phyloP scores from a whole-genome alignment of 768 basidiomycete genomes.

The Lentinula edodes region DNA sequence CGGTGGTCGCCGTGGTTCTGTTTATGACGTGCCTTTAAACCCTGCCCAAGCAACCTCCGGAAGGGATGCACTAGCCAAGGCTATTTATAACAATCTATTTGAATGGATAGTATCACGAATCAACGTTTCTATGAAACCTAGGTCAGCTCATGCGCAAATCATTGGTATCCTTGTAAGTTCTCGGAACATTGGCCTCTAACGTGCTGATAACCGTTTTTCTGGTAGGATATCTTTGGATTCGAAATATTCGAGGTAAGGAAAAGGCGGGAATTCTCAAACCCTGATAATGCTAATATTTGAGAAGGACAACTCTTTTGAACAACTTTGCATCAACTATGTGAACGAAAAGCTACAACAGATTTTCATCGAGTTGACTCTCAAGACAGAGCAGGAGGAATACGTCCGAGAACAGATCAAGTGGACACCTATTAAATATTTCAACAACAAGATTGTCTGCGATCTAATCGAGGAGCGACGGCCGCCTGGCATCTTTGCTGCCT shows the following conservation, averaged over 20 bases:
- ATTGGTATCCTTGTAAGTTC: slow-evolving; percentile 83
- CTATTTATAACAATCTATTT: slow-evolving; percentile 96
- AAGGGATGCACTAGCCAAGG: slow-evolving; percentile 89
- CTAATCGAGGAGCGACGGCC: slow-evolving; percentile 95
- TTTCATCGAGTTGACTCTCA: slow-evolving; percentile 97
- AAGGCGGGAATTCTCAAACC: not conserved
- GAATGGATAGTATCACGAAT: slow-evolving; percentile 98
- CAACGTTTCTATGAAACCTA: slow-evolving; percentile 94
- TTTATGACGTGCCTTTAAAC: slow-evolving; percentile 97
- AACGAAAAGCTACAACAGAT: slow-evolving; percentile 99
- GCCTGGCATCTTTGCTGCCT: slow-evolving; percentile 94
- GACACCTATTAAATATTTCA: slow-evolving; percentile 99
- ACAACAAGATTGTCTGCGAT: slow-evolving; percentile 97
- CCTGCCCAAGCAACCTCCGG: slow-evolving; percentile 86
- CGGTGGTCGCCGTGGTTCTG: slow-evolving; percentile 87
- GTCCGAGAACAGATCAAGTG: slow-evolving; percentile 98
- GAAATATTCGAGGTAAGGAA: slow-evolving; percentile 86
- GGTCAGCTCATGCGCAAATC: slow-evolving; percentile 64
- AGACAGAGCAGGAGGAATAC: slow-evolving; percentile 99
- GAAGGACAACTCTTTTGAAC: slow-evolving; percentile 92
- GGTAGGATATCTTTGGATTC: slow-evolving; percentile 95
- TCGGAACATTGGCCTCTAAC: not conserved
- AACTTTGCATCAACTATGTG: slow-evolving; percentile 99
- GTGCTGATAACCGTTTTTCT: not conserved
- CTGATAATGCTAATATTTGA: not conserved